Percentiles rank a stretch among this genome's conserved stretches.
These are phyloP conservation scores for Saccharomycopsis guyanensis DNA, from an alignment of 805 yeast genomes.

Conservation along the genomic window DNA sequence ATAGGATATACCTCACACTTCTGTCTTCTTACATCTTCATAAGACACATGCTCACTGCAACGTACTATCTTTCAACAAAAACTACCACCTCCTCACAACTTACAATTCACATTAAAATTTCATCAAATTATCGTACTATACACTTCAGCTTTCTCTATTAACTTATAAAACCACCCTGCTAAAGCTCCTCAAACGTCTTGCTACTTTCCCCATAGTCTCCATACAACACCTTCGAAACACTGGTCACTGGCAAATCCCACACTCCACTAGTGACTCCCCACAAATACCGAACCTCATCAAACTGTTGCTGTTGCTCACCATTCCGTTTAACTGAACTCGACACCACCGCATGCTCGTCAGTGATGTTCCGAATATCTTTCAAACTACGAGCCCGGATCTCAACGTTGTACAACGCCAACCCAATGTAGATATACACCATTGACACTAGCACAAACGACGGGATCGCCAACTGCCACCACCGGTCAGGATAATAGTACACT, in stretches of 20 bases:
- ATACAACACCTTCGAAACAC: constrained; percentile 61
- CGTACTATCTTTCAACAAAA: no score
- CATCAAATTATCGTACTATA: no score
- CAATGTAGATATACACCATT: constrained; percentile 68
- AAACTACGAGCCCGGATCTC: constrained; percentile 61
- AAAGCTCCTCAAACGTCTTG: no score
- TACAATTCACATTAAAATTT: no score
- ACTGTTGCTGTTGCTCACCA: constrained; percentile 21
- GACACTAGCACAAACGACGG: constrained; percentile 65
- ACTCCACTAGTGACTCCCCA: constrained; percentile 72
- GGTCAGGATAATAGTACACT: constrained; percentile 71
- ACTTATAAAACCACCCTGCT: no score
- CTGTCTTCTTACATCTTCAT: no score
- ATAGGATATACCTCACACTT: no score
- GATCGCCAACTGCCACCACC: constrained; percentile 84
- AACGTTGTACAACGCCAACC: constrained; percentile 63
- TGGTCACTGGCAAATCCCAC: constrained; percentile 71
- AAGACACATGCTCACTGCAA: no score
- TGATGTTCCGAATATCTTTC: constrained; percentile 53
- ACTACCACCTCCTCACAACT: no score
- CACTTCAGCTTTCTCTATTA: no score
- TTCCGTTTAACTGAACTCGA: constrained; percentile 28
- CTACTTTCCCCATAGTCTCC: constrained; percentile 16
- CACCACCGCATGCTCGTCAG: constrained; percentile 53
- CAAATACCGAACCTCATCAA: constrained; percentile 32